Percentiles rank a stretch among this genome's conserved stretches.
phyloP scores from a whole-genome alignment of 1,139 yeast genomes.

The Maudiozyma humilis region DNA sequence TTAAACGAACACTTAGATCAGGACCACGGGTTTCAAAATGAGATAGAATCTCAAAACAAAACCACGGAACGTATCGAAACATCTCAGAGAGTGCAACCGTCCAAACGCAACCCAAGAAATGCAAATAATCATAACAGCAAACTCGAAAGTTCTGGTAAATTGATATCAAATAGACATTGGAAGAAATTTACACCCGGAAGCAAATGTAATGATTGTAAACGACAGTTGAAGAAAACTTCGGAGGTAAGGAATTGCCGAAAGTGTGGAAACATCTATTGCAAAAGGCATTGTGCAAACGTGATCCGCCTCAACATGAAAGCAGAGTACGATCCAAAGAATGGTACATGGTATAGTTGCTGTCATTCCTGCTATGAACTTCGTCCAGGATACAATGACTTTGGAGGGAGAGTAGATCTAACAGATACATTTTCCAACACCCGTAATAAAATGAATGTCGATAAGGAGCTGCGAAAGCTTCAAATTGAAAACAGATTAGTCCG shows the following conservation, averaged over 20 bases:
- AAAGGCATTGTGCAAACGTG: conserved; percentile 49
- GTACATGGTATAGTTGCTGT: conserved; percentile 69
- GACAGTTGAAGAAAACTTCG: conserved; percentile 38
- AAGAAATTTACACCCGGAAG: conserved; percentile 20
- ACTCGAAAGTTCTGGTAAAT: conserved; percentile 6
- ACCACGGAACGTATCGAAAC: neutral
- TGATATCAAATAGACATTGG: conserved; percentile 8
- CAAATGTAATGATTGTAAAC: conserved; percentile 35
- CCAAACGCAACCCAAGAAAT: neutral
- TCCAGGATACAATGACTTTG: conserved; percentile 46
- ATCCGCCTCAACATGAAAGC: conserved; percentile 42
- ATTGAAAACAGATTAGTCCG: conserved; percentile 58
- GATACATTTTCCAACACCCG: conserved; percentile 38
- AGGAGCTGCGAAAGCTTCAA: conserved; percentile 45
- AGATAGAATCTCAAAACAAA: conserved; percentile 10
- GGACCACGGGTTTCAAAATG: conserved; percentile 43
- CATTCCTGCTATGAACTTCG: conserved; percentile 47
- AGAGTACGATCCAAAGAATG: conserved; percentile 40
- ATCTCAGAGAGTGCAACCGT: neutral
- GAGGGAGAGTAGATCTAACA: conserved; percentile 41
- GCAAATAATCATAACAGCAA: neutral
- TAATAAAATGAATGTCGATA: conserved; percentile 32
- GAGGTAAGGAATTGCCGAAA: conserved; percentile 55
- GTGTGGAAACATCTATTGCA: conserved; percentile 70
- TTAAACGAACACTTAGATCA: conserved; percentile 70